Base-by-base conservation (phyloP, 805 yeast genomes). In the Candida hispaniensis region DNA sequence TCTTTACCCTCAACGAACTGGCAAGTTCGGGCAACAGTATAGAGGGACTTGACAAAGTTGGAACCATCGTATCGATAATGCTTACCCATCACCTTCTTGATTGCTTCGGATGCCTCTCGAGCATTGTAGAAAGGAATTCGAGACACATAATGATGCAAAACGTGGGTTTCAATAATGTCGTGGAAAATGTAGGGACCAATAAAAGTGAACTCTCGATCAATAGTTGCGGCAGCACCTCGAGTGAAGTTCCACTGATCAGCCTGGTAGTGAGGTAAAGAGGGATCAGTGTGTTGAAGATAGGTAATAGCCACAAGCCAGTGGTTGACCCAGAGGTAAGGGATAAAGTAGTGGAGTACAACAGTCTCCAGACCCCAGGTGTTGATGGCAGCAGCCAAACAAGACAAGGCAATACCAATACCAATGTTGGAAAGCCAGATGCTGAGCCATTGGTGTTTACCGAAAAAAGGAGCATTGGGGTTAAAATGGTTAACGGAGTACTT, bases 271-370 rank as follows among this genome's bases (percentile, higher is more conserved):
- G 94, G 86, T 66, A 82, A 66, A 10, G 69, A 48, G 18, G 81
- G 73, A 56, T 79, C 88, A 11, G 91, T 70, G 61, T 81, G 94
- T 58, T 81, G 94, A 49, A 81, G 68, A 57, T 62, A 82, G 23
- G 94, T 81, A 56, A 81, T 79, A 59, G 79, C 79, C 27, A 82
- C 93, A 45, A 81, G 66, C 94, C 94, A 81, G 62, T 82, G 93
- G 71, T 81, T 81, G 45, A 78, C 83, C 60, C 75, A 75, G 35
- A 79, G 46, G 60, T 75, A 81, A 19, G 94, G 94, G 22, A 81
- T 44, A 43, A 75, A 63, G 77, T 83, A 81, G 65, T 76, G 70
- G 45, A 79, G 66, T 39, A 72, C 54, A 42, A 75, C 60, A 52
- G 70, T 67, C 60, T 72, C 75, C 23, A 60, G 64, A 24, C 93